A percentile compares a stretch with the other conserved stretches of the same genome.
These are phyloP conservation scores for Pythium apleroticum DNA, from an alignment of 352 stramenopile species.

Conservation along the genomic window DNA sequence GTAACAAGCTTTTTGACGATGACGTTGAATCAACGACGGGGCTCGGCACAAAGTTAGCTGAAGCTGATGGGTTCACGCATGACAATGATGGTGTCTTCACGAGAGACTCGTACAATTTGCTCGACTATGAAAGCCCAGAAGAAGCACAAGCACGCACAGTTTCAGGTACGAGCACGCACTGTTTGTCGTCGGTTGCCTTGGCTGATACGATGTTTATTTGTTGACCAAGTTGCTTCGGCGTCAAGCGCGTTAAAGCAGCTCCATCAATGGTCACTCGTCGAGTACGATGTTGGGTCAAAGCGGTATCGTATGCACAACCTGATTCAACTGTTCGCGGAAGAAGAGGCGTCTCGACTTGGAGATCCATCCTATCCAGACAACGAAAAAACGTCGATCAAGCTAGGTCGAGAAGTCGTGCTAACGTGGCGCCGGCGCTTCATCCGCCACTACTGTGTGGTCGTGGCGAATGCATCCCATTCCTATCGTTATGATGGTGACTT, in stretches of 20 bases:
- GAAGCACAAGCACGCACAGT: conserved; percentile 53
- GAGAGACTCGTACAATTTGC: conserved; percentile 67
- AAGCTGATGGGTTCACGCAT: conserved; percentile 67
- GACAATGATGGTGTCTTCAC: conserved; percentile 78
- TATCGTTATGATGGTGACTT: conserved; percentile 75
- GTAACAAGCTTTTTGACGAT: conserved; percentile 37
- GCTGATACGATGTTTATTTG: neutral
- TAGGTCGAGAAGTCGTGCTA: conserved; percentile 62
- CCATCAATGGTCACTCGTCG: conserved; percentile 79
- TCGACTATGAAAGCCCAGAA: conserved; percentile 68
- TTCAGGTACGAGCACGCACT: conserved; percentile 18
- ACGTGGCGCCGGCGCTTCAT: conserved; percentile 81
- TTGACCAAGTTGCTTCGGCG: conserved; percentile 38
- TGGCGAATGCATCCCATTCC: conserved; percentile 68
- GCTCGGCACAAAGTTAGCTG: conserved; percentile 64
- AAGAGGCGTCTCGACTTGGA: conserved; percentile 60
- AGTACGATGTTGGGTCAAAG: conserved; percentile 65
- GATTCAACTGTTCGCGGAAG: conserved; percentile 81
- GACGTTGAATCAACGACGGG: conserved; percentile 51
- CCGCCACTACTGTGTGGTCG: conserved; percentile 76
- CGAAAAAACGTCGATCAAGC: conserved; percentile 21
- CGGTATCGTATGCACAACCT: conserved; percentile 83
- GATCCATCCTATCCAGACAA: conserved; percentile 26
- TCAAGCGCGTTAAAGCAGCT: conserved; percentile 57
- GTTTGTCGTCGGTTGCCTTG: neutral